phyloP scores from a whole-genome alignment of 2,329 filamentous ascomycete species.

The Diaporthe vaccinii region DNA sequence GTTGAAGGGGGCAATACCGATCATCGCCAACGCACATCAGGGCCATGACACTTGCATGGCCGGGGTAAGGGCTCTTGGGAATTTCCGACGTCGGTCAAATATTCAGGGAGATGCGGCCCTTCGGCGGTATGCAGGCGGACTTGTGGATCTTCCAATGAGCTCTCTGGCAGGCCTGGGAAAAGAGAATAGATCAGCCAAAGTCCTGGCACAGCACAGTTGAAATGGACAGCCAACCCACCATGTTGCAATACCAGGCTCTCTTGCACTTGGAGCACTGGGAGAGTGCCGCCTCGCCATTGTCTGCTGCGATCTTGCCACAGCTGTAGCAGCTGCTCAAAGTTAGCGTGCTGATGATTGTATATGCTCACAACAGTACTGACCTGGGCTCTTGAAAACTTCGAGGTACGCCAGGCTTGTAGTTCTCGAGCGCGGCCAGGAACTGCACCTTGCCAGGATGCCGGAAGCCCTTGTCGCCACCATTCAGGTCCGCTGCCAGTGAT shows the following conservation, averaged over 20 bases:
- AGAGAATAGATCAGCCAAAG: background rate
- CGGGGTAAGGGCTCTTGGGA: too few relatives aligned
- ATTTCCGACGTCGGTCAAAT: background rate
- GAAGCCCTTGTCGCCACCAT: slow-evolving; percentile 39
- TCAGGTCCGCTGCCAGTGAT: background rate
- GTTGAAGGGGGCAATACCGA: too few relatives aligned
- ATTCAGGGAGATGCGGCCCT: slow-evolving; percentile 1
- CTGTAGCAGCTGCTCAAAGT: slow-evolving; percentile 43
- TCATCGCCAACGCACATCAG: too few relatives aligned
- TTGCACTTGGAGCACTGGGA: slow-evolving; percentile 41
- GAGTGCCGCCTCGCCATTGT: slow-evolving; percentile 35
- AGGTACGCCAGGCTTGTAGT: slow-evolving; percentile 43
- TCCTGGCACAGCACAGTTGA: background rate
- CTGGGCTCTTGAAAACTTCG: slow-evolving; percentile 43
- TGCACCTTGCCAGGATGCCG: slow-evolving; percentile 42
- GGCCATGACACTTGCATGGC: background rate
- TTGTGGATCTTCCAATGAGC: slow-evolving; percentile 40
- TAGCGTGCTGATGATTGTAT: background rate
- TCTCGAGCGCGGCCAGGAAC: slow-evolving; percentile 44
- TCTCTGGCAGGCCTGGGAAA: slow-evolving; percentile 41
- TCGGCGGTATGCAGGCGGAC: slow-evolving; percentile 17
- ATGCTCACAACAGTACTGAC: background rate
- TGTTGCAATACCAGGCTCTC: slow-evolving; percentile 42
- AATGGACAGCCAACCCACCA: slow-evolving; percentile 19
- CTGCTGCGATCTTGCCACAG: slow-evolving; percentile 43